Percentiles rank a stretch among this genome's conserved stretches.
Conservation (phyloP, 352 stramenopile species). For the Globisporangium acanthophoron region DNA sequence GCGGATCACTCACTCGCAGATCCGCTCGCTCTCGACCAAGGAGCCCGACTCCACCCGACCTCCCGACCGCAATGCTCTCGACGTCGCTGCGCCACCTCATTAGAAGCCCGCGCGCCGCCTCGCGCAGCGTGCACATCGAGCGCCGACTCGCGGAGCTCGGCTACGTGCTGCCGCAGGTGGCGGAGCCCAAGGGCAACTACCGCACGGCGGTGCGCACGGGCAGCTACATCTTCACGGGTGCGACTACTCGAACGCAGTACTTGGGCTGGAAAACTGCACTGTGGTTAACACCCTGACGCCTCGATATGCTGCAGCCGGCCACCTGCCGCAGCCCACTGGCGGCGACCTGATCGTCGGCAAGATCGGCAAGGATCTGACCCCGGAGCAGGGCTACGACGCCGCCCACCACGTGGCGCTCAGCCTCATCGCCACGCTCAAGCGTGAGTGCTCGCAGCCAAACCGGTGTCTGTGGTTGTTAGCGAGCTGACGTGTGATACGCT, state of each 20-base stretch:
- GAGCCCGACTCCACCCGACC: no score
- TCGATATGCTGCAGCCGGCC: slow-evolving; percentile 34
- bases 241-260: slow-evolving; percentile 39
- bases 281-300: neutral
- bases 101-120: slow-evolving; percentile 14
- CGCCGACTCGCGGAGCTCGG: slow-evolving; percentile 63
- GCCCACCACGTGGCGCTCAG: slow-evolving; percentile 77
- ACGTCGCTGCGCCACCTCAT: slow-evolving; percentile 21
- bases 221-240: slow-evolving; percentile 72
- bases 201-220: slow-evolving; percentile 47
- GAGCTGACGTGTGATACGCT: neutral
- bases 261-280: neutral
- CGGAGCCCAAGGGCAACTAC: slow-evolving; percentile 73
- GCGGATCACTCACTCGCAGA: neutral
- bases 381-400: slow-evolving; percentile 83
- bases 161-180: slow-evolving; percentile 53
- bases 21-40: neutral
- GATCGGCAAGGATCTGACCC: slow-evolving; percentile 72
- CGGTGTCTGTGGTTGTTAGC: neutral
- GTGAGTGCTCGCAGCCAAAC: slow-evolving; percentile 15
- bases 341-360: slow-evolving; percentile 77
- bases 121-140: slow-evolving; percentile 71
- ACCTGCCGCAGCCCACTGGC: slow-evolving; percentile 39
- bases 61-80: slow-evolving; percentile 16
- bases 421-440: slow-evolving; percentile 84